A percentile compares a stretch with the other conserved stretches of the same genome.
Evolutionary conservation across 2,329 filamentous ascomycete species (phyloP).

Genomic region (Scedosporium apiospermum): DNA sequence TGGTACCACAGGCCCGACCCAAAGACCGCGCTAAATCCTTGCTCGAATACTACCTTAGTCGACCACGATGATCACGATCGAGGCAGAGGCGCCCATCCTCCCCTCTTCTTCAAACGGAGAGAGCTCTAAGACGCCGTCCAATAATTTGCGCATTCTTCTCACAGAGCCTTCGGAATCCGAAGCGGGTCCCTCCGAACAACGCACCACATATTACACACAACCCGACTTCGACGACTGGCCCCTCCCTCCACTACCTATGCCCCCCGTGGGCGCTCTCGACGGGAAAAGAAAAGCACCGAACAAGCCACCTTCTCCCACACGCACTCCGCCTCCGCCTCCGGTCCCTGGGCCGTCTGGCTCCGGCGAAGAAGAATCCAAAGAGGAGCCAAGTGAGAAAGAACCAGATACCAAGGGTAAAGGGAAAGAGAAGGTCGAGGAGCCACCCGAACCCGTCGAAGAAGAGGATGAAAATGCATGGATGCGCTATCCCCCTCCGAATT

Average conservation of each 20-base stretch:
- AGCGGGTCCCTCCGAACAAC: no score
- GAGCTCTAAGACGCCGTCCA: no score
- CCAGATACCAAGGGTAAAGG: not conserved
- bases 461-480: slow-evolving; percentile 5
- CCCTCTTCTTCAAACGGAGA: no score
- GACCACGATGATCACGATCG: no score
- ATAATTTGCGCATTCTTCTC: no score
- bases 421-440: not conserved
- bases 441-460: not conserved
- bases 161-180: no score
- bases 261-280: not conserved
- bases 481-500: not conserved
- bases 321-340: not conserved
- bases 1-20: no score
- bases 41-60: no score
- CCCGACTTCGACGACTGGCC: not conserved
- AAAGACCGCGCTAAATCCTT: no score
- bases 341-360: not conserved
- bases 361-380: not conserved
- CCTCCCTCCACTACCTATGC: not conserved
- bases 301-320: not conserved
- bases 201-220: not conserved
- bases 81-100: no score
- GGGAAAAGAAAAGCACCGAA: not conserved
- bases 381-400: not conserved